Evolutionary conservation across 1,139 yeast genomes (phyloP).

Genomic region (Sugiyamaella castrensis): DNA sequence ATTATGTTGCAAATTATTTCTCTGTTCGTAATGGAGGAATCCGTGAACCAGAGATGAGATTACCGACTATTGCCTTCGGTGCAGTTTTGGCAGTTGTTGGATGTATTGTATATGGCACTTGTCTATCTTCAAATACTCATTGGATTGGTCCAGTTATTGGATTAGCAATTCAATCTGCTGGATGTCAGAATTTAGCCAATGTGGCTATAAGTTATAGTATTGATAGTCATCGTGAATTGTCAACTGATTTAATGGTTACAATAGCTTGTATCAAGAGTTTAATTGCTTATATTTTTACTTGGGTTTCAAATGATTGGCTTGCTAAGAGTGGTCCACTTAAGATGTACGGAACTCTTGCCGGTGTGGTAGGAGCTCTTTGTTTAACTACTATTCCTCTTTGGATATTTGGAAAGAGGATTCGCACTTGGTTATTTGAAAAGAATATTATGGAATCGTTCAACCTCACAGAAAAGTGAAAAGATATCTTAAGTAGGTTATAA

Average conservation of each 20-base stretch:
- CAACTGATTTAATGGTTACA: conserved; percentile 9
- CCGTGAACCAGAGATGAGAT: conserved; percentile 8
- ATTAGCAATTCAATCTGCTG: conserved; percentile 7
- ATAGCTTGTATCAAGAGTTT: conserved; percentile 6
- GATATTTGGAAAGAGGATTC: conserved; percentile 1
- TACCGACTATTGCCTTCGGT: conserved; percentile 4
- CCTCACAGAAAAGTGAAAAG: no score
- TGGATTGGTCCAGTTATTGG: conserved; percentile 8
- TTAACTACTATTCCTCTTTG: conserved; percentile 3
- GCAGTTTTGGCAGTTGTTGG: conserved; percentile 1
- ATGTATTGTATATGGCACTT: conserved; percentile 2
- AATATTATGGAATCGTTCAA: background rate
- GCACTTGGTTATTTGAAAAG: conserved; percentile 1
- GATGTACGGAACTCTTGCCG: conserved; percentile 5
- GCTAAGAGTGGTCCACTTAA: conserved; percentile 4
- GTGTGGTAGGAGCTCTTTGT: conserved; percentile 1
- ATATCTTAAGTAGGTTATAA: no score
- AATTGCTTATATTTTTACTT: conserved; percentile 6
- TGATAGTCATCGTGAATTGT: conserved; percentile 5
- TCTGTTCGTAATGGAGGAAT: conserved; percentile 1
- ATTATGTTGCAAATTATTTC: conserved; percentile 29
- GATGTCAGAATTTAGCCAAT: conserved; percentile 6
- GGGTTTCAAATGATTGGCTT: conserved; percentile 9
- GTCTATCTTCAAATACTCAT: background rate
- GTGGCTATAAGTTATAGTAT: conserved; percentile 4